Percentiles rank a stretch among this genome's conserved stretches.
phyloP scores from a whole-genome alignment of 257 asterid genomes.

The Solanum bulbocastanum region DNA sequence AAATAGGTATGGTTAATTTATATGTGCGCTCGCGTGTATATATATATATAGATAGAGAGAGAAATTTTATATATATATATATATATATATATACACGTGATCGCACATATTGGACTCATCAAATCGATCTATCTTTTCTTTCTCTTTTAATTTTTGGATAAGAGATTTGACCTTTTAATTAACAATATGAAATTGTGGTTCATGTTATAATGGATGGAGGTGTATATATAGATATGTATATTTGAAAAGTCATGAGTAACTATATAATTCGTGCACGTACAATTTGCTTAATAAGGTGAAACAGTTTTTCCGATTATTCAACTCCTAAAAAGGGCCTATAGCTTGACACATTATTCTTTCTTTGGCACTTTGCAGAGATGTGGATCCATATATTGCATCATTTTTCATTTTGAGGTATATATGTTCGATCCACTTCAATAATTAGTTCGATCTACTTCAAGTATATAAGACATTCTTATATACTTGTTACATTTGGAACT shows the following conservation, averaged over 20 bases:
- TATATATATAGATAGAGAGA: too few relatives aligned
- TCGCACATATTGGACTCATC: neutral
- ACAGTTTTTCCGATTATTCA: neutral
- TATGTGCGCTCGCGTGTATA: accelerated
- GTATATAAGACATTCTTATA: neutral
- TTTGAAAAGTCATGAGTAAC: neutral
- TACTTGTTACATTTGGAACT: neutral
- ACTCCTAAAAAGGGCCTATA: neutral
- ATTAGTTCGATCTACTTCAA: neutral
- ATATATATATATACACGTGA: too few relatives aligned
- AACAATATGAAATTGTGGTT: neutral
- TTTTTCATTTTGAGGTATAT: neutral
- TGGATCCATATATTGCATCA: neutral
- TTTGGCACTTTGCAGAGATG: neutral
- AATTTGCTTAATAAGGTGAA: neutral
- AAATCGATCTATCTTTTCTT: neutral
- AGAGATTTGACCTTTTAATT: neutral
- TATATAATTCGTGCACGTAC: neutral
- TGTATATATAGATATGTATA: neutral
- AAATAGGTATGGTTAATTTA: too few relatives aligned
- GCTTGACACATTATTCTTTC: neutral
- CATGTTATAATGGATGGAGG: neutral
- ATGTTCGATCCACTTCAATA: neutral
- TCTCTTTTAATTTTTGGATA: neutral
- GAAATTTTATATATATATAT: too few relatives aligned